phyloP scores from a whole-genome alignment of 2,329 filamentous ascomycete species.

The Lasiodiplodia citricola region DNA sequence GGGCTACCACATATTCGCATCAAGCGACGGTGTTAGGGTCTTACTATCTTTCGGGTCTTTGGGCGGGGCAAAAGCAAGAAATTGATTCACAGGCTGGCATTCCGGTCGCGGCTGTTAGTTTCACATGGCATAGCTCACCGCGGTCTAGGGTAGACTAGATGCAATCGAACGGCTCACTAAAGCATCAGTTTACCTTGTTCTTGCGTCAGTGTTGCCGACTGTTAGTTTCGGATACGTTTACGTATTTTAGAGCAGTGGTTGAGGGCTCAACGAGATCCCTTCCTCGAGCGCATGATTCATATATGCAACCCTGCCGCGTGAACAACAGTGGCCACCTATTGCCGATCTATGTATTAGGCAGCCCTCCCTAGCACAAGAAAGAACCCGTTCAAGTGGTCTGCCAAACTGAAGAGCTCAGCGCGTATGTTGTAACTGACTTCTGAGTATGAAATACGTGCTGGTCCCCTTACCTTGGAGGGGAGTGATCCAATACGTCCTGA shows the following conservation, averaged over 20 bases:
- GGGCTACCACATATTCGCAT: slow-evolving; percentile 12
- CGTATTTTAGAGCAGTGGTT: neutral
- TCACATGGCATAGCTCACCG: slow-evolving; percentile 5
- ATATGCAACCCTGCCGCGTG: no score
- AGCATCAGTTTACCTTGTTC: neutral
- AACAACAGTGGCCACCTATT: neutral
- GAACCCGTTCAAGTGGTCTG: neutral
- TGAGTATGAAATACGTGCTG: neutral
- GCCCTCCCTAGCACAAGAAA: neutral
- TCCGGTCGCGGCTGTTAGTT: neutral
- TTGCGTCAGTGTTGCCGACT: neutral
- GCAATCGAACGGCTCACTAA: slow-evolving; percentile 8
- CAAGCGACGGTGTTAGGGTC: slow-evolving; percentile 26
- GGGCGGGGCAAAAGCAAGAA: neutral
- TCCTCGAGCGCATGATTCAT: neutral
- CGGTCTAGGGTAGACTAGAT: slow-evolving; percentile 8
- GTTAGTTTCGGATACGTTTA: neutral
- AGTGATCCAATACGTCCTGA: neutral
- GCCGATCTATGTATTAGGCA: neutral
- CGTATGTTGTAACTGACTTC: neutral
- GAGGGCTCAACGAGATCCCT: neutral
- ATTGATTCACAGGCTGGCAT: neutral
- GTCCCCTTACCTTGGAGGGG: neutral
- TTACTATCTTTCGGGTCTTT: slow-evolving; percentile 1
- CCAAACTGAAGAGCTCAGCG: neutral